These are phyloP conservation scores for Vitis cinerea DNA, from an alignment of 164 flowering plant genomes.

Conservation along the genomic window DNA sequence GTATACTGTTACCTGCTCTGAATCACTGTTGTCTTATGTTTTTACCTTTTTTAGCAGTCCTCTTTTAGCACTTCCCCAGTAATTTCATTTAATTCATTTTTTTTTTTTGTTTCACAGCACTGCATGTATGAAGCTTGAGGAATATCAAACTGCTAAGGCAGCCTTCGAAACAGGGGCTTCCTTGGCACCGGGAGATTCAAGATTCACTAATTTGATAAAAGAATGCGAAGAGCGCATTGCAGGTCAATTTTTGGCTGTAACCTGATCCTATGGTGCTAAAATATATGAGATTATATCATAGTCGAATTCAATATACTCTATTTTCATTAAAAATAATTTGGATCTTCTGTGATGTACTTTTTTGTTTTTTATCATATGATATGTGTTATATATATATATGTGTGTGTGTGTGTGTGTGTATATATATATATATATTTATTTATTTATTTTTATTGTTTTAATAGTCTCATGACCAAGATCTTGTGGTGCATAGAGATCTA, in stretches of 20 bases:
- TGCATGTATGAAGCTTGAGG: constrained; percentile 87
- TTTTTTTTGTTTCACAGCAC: constrained; percentile 34
- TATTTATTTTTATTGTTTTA: too few species aligned
- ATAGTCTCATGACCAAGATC: too few species aligned
- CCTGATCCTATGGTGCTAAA: not conserved
- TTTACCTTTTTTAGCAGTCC: not conserved
- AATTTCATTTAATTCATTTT: not conserved
- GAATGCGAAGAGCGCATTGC: constrained; percentile 80
- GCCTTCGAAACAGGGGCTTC: constrained; percentile 76
- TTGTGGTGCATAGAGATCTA: too few species aligned
- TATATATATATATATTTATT: too few species aligned
- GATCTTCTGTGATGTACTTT: not conserved
- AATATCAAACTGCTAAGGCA: constrained; percentile 83
- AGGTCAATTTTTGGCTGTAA: constrained; percentile 32
- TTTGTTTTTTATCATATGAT: not conserved
- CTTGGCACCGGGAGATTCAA: constrained; percentile 61
- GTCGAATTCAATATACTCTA: too few species aligned
- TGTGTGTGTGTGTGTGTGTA: too few species aligned
- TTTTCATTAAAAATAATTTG: too few species aligned
- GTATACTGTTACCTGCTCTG: not conserved
- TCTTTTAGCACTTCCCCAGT: not conserved
- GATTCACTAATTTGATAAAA: constrained; percentile 67
- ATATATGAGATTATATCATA: too few species aligned
- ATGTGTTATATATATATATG: too few species aligned
- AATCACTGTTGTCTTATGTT: not conserved